A percentile compares a stretch with the other conserved stretches of the same genome.
These are phyloP conservation scores for peach (Prunus persica) DNA, from an alignment of 306 rosid genomes.

Conservation along the genomic window DNA sequence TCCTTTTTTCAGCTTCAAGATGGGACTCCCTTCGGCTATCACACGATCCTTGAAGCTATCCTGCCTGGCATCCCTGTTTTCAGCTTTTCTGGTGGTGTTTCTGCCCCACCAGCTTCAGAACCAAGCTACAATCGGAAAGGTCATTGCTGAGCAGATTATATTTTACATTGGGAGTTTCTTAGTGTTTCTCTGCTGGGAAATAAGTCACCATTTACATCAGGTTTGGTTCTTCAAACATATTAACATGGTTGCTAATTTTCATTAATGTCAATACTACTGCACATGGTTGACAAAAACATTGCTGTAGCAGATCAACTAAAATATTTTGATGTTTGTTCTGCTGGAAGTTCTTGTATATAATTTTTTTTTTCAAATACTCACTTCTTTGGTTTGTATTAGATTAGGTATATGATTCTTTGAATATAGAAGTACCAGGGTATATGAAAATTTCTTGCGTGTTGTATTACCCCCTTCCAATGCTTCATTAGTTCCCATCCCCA, in stretches of 20 bases:
- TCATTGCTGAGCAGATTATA: slow-evolving; percentile 46
- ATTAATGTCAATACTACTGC: neutral
- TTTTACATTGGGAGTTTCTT: slow-evolving; percentile 58
- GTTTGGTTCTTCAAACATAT: slow-evolving; percentile 42
- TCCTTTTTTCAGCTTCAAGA: slow-evolving; percentile 91
- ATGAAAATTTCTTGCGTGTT: neutral
- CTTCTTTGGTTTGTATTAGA: neutral
- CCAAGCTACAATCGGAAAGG: slow-evolving; percentile 29
- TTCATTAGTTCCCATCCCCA: neutral
- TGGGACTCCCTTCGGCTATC: slow-evolving; percentile 73
- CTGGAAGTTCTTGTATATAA: neutral
- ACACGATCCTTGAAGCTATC: slow-evolving; percentile 67
- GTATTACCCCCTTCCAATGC: neutral
- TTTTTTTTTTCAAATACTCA: neutral
- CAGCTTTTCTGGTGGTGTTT: slow-evolving; percentile 45
- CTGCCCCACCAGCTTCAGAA: slow-evolving; percentile 45
- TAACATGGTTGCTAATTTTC: neutral
- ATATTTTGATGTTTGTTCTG: neutral
- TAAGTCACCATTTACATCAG: slow-evolving; percentile 76
- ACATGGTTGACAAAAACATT: neutral
- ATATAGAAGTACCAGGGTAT: neutral
- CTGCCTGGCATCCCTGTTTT: slow-evolving; percentile 45
- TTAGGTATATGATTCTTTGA: neutral
- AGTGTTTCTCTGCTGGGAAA: slow-evolving; percentile 76
- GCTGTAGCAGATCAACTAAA: neutral